phyloP scores from a whole-genome alignment of 208 protist species.

The Leishmania guyanensis region DNA sequence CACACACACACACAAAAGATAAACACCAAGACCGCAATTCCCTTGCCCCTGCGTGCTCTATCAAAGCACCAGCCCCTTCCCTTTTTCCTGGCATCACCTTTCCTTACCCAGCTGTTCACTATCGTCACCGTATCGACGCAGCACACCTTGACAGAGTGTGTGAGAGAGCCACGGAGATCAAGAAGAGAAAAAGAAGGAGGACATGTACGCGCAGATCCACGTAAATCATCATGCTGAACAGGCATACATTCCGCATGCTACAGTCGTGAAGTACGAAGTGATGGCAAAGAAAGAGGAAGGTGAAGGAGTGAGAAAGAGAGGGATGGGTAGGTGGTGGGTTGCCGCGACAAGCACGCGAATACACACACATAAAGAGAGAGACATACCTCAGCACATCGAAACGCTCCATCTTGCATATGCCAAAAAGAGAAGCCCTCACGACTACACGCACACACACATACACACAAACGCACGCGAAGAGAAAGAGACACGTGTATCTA shows the following conservation, averaged over 20 bases:
- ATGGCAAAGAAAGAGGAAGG: background rate
- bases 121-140: background rate
- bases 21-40: background rate
- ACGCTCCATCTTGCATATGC: too few species aligned
- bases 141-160: background rate
- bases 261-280: background rate
- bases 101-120: background rate
- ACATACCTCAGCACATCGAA: too few species aligned
- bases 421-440: too few species aligned
- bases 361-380: too few species aligned
- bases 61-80: background rate
- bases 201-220: background rate
- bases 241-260: background rate
- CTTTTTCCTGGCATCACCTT: background rate
- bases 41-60: background rate
- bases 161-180: background rate
- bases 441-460: background rate
- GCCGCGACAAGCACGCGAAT: background rate
- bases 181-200: background rate
- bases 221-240: background rate
- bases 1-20: background rate
- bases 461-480: background rate
- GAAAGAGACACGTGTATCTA: background rate
- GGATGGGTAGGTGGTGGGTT: background rate
- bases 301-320: background rate